Conservation (phyloP, 352 stramenopile genomes). For the Phytophthora sp. region DNA sequence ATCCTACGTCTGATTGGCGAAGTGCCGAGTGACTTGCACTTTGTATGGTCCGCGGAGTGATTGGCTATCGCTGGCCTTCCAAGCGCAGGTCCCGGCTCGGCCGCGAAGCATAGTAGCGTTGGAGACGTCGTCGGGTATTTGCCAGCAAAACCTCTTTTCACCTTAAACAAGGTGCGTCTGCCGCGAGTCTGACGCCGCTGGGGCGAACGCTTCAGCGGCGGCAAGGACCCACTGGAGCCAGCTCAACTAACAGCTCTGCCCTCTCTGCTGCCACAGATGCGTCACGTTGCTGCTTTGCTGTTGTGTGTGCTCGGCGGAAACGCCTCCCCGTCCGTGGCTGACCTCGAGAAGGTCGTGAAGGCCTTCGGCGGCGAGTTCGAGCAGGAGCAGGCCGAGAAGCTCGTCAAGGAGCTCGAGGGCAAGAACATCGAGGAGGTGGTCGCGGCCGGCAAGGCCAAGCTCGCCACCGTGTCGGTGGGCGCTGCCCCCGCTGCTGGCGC, state of each 20-base stretch:
- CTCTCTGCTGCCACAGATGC: slow-evolving; percentile 62
- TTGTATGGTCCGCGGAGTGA: slow-evolving; percentile 76
- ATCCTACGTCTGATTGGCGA: slow-evolving; percentile 41
- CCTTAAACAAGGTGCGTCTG: slow-evolving; percentile 89
- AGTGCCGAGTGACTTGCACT: slow-evolving; percentile 32
- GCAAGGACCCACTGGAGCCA: no score
- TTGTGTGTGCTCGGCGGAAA: slow-evolving; percentile 89
- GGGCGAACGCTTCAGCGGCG: no score
- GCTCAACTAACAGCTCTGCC: slow-evolving; percentile 4
- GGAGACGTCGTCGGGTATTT: slow-evolving; percentile 82
- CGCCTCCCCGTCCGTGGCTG: slow-evolving; percentile 67
- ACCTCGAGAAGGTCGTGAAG: slow-evolving; percentile 87
- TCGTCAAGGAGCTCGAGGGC: slow-evolving; percentile 89
- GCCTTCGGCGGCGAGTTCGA: slow-evolving; percentile 85
- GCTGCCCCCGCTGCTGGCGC: slow-evolving; percentile 46
- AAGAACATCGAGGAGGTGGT: slow-evolving; percentile 91
- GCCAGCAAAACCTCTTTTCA: slow-evolving; percentile 72
- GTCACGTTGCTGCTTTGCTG: slow-evolving; percentile 93
- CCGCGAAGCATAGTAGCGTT: slow-evolving; percentile 30
- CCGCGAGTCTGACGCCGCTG: background rate
- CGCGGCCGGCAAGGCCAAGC: slow-evolving; percentile 84
- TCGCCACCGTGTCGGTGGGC: slow-evolving; percentile 81
- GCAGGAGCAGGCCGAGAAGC: slow-evolving; percentile 76
- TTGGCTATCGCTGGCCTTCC: slow-evolving; percentile 79
- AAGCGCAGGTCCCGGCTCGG: slow-evolving; percentile 3